Evolutionary conservation across 768 basidiomycete species (phyloP).

Genomic region (Pleurotus tuoliensis): DNA sequence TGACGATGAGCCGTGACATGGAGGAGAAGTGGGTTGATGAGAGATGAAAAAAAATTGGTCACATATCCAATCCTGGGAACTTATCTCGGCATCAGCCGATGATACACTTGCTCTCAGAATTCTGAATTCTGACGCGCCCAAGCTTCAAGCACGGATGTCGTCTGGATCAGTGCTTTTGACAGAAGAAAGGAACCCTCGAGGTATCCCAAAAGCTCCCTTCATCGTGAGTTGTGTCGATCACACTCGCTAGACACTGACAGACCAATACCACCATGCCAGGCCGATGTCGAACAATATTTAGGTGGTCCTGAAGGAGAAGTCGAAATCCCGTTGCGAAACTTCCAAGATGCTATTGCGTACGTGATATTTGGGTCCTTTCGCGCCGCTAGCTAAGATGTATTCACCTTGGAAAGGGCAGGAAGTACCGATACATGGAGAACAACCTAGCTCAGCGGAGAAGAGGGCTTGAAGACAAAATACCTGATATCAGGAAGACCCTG

Average conservation of each 20-base stretch:
- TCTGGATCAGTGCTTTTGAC: slow-evolving; percentile 23
- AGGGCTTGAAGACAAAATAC: slow-evolving; percentile 90
- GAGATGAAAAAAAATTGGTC: background rate
- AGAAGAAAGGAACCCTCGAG: slow-evolving; percentile 74
- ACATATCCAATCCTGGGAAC: background rate
- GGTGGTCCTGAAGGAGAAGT: slow-evolving; percentile 75
- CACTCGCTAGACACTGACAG: background rate
- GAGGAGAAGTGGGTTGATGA: background rate
- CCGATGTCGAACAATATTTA: slow-evolving; percentile 84
- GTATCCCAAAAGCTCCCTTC: slow-evolving; percentile 94
- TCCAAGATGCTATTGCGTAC: slow-evolving; percentile 94
- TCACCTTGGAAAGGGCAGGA: slow-evolving; percentile 56
- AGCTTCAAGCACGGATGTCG: background rate
- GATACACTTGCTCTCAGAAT: background rate
- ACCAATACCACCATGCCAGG: slow-evolving; percentile 37
- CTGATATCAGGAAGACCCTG: slow-evolving; percentile 91
- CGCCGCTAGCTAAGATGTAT: slow-evolving; percentile 16
- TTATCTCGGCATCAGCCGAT: too few species aligned
- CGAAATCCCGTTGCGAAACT: slow-evolving; percentile 71
- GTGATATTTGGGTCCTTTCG: slow-evolving; percentile 26
- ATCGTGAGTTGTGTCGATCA: slow-evolving; percentile 54
- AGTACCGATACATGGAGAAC: slow-evolving; percentile 97
- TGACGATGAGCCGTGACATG: slow-evolving; percentile 84
- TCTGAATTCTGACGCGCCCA: background rate
- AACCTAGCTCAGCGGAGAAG: slow-evolving; percentile 74